Percentiles rank a stretch among this genome's conserved stretches.
phyloP scores from a whole-genome alignment of 192 early-diverging fungal genomes.

The Coemansia reversa region DNA sequence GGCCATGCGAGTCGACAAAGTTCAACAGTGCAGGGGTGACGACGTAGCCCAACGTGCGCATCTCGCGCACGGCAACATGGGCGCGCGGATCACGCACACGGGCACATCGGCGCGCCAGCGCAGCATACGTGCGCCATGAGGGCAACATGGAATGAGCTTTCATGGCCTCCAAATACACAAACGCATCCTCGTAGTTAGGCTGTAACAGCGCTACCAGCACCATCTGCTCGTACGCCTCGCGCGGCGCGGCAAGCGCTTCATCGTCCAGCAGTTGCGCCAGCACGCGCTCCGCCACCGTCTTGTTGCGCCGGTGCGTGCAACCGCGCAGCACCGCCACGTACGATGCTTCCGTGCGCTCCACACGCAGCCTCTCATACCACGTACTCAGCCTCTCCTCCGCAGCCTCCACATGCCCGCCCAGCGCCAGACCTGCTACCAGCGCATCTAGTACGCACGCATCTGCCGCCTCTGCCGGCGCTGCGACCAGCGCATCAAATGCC shows the following conservation, averaged over 20 bases:
- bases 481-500: constrained; percentile 8
- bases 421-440: constrained; percentile 48
- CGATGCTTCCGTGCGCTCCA: constrained; percentile 56
- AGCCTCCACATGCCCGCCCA: constrained; percentile 13
- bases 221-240: constrained; percentile 58
- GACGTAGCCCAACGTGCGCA: constrained; percentile 60
- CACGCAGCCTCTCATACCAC: constrained; percentile 39
- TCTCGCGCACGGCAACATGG: constrained; percentile 61
- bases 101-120: constrained; percentile 60
- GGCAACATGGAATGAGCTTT: constrained; percentile 63
- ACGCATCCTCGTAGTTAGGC: constrained; percentile 71
- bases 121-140: constrained; percentile 49
- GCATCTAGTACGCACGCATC: constrained; percentile 64
- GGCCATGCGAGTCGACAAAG: constrained; percentile 33
- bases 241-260: constrained; percentile 51
- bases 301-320: constrained; percentile 55
- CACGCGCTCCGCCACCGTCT: constrained; percentile 53
- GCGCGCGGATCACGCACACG: constrained; percentile 61
- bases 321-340: constrained; percentile 60
- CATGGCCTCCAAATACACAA: constrained; percentile 73
- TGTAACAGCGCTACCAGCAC: constrained; percentile 56
- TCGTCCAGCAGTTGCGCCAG: constrained; percentile 56
- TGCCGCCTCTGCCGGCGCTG: not conserved
- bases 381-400: constrained; percentile 24
- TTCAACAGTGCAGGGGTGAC: constrained; percentile 35